These are phyloP conservation scores for Fraxinus americana DNA, from an alignment of 257 asterid species.

Conservation along the genomic window DNA sequence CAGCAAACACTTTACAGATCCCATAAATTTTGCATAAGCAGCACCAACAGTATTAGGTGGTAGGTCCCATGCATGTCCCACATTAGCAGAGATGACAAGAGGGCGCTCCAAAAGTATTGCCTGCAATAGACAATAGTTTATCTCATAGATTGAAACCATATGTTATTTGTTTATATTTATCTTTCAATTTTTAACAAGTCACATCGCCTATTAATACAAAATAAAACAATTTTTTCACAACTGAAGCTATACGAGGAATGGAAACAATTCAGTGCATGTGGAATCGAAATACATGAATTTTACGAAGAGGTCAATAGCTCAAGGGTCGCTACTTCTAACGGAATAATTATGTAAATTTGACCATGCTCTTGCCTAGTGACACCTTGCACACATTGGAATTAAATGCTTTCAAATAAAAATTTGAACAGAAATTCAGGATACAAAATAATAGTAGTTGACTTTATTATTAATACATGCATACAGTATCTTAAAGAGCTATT, in stretches of 20 bases:
- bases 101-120: constrained; percentile 77
- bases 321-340: neutral
- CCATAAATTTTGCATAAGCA: constrained; percentile 95
- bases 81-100: constrained; percentile 78
- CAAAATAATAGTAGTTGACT: neutral
- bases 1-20: constrained; percentile 31
- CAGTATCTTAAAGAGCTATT: neutral
- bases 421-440: neutral
- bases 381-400: neutral
- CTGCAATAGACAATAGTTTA: constrained; percentile 33
- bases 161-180: neutral
- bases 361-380: neutral
- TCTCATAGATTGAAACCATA: constrained; percentile 2
- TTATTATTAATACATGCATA: neutral
- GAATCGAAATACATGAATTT: neutral
- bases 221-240: neutral
- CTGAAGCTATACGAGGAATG: neutral
- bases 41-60: constrained; percentile 92
- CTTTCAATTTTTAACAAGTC: neutral
- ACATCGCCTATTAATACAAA: neutral
- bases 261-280: neutral
- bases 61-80: constrained; percentile 94
- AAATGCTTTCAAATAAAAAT: neutral
- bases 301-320: neutral
- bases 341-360: neutral